Percentiles rank a stretch among this genome's conserved stretches.
These are phyloP conservation scores for Corynespora cassiicola DNA, from an alignment of 2,329 filamentous ascomycete genomes.

Conservation along the genomic window DNA sequence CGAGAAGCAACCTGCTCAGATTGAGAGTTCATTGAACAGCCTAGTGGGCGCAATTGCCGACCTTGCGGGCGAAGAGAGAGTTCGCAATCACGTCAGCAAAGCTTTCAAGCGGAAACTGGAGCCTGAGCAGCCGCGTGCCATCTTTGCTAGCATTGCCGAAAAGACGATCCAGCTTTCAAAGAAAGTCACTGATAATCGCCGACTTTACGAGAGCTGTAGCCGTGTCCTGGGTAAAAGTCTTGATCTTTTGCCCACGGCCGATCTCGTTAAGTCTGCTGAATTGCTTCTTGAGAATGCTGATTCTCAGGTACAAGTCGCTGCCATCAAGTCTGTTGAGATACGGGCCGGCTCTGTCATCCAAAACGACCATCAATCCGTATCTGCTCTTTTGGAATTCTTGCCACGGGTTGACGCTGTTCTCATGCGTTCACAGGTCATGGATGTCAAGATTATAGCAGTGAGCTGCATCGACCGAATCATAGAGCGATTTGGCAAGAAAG, in stretches of 20 bases:
- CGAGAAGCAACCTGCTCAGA: slow-evolving; percentile 50
- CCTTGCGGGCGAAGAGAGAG: slow-evolving; percentile 40
- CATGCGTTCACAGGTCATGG: slow-evolving; percentile 71
- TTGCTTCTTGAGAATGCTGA: slow-evolving; percentile 78
- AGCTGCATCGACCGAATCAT: slow-evolving; percentile 91
- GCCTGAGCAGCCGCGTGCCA: slow-evolving; percentile 28
- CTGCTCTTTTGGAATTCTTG: slow-evolving; percentile 77
- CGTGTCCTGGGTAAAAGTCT: slow-evolving; percentile 81
- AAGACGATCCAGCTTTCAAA: slow-evolving; percentile 65
- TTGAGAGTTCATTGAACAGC: slow-evolving; percentile 43
- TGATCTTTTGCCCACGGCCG: slow-evolving; percentile 80
- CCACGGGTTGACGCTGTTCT: slow-evolving; percentile 80
- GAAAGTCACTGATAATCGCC: slow-evolving; percentile 57
- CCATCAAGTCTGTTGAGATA: slow-evolving; percentile 73
- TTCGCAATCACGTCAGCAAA: slow-evolving; percentile 37
- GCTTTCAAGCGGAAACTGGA: slow-evolving; percentile 38
- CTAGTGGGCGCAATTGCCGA: slow-evolving; percentile 49
- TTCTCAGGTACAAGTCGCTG: slow-evolving; percentile 76
- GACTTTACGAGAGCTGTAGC: slow-evolving; percentile 57
- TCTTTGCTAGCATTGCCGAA: slow-evolving; percentile 48
- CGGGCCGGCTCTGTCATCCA: slow-evolving; percentile 78
- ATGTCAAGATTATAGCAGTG: slow-evolving; percentile 84
- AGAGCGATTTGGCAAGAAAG: slow-evolving; percentile 94
- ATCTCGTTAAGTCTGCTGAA: slow-evolving; percentile 89
- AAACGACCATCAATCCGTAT: slow-evolving; percentile 71